Evolutionary conservation across 2,329 filamentous ascomycete species (phyloP), one percentile per base, ranked within the genome.

Genomic region (Exutisphaerella laricina): DNA sequence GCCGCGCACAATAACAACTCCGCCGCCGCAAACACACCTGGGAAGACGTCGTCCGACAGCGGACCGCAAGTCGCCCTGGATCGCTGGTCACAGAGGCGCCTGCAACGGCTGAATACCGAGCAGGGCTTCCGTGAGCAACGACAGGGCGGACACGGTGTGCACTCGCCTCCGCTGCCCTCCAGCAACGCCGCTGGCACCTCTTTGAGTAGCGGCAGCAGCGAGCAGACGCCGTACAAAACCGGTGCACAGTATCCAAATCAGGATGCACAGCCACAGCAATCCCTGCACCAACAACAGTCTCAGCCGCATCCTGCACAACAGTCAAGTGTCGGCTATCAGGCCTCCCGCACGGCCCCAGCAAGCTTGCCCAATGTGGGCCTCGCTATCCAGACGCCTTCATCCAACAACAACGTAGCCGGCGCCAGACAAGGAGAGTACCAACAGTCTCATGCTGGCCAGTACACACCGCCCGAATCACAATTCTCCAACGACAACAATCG

Each of bases 41-140:
- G 50, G 28, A 62, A 60, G 51, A 59, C 54, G 28, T 64, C 62
- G 50, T 60, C 60, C 45, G 61, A 63, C 47, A 58, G 55, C 41
- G 60, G 59, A 46, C 53, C 53, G 29, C 43, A 46, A 30, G 37
- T 49, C 20, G 56, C 49, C 38, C 53, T 60, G 54, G 60, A 64
- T 54, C 59, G 62, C 43, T 65, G 57, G 57, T 58, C 58, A 46
- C 60, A 64, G 50, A 57, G 62, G 41, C 58, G 61, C 36, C 55
- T 64, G 57, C 61, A 64, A 55, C 58, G 62, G 45, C 49, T 64
- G 45, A 63, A 64, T 42, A 65, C 62, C 43, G 62, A 65, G 59
- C 60, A 63, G 47, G 61, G 58, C 49, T 65, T 65, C 50, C 54
- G 62, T 33, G 61, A 64, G 50, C 61, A 64, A 53, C 54, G 62